These are phyloP conservation scores for Quercus phellos DNA, from an alignment of 331 rosid genomes.

Conservation along the genomic window DNA sequence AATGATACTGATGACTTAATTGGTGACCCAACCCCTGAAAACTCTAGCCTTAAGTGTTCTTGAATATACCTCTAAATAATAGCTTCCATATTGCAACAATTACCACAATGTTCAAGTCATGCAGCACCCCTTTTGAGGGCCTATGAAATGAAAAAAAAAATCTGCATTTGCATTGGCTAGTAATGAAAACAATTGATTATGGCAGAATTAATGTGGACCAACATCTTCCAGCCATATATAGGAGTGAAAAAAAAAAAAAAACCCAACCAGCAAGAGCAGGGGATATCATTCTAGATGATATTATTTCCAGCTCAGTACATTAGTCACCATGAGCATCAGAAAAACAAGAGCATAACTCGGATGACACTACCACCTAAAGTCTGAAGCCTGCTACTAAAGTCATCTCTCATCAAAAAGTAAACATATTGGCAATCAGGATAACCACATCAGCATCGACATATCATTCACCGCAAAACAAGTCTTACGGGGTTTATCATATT, in stretches of 20 bases:
- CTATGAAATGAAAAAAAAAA: neutral
- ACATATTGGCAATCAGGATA: neutral
- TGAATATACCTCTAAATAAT: neutral
- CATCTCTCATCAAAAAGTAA: neutral
- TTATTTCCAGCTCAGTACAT: neutral
- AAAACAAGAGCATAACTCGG: neutral
- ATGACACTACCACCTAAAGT: neutral
- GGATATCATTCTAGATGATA: neutral
- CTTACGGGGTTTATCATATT: neutral
- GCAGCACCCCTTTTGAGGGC: neutral
- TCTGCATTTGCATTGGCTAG: neutral
- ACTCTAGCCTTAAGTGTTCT: neutral
- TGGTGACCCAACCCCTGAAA: neutral
- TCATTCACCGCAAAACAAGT: neutral
- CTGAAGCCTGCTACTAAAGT: neutral
- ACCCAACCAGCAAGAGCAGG: neutral
- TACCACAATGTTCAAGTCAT: neutral
- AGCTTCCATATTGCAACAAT: neutral
- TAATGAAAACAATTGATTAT: neutral
- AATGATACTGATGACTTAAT: neutral
- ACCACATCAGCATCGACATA: neutral
- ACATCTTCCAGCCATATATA: neutral
- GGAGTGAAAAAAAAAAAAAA: neutral
- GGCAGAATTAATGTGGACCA: neutral
- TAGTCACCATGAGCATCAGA: neutral